These are phyloP conservation scores for Leishmania guyanensis DNA, from an alignment of 208 protist genomes.

Conservation along the genomic window DNA sequence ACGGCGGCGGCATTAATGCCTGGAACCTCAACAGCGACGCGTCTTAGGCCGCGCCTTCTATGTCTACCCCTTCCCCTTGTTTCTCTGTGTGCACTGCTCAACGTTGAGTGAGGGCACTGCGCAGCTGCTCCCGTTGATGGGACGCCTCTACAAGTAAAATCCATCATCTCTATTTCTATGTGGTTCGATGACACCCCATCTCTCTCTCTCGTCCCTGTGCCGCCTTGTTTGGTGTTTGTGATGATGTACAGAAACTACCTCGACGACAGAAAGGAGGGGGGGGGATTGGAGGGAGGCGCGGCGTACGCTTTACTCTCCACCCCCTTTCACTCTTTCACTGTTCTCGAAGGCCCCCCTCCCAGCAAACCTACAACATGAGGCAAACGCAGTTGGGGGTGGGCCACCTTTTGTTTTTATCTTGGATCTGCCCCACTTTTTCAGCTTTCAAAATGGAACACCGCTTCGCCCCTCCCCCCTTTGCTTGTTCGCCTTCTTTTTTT, in stretches of 20 bases:
- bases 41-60: not conserved
- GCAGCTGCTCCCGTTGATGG: not conserved
- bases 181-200: not conserved
- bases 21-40: conserved; percentile 19
- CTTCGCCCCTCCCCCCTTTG: not conserved
- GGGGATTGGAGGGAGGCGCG: not conserved
- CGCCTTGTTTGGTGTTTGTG: not conserved
- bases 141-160: not conserved
- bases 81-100: not conserved
- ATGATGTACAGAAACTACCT: not conserved
- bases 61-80: not conserved
- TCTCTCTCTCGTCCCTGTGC: not conserved
- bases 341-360: too few species aligned
- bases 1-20: not conserved
- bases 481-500: not conserved
- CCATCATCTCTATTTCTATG: not conserved
- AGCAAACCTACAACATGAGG: not conserved
- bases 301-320: not conserved
- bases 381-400: not conserved
- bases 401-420: too few species aligned
- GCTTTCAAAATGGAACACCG: not conserved
- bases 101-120: not conserved
- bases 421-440: not conserved
- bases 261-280: not conserved
- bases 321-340: not conserved